These are phyloP conservation scores for Ceratobasidium sp. DNA, from an alignment of 1,284 basidiomycete genomes.

Conservation along the genomic window DNA sequence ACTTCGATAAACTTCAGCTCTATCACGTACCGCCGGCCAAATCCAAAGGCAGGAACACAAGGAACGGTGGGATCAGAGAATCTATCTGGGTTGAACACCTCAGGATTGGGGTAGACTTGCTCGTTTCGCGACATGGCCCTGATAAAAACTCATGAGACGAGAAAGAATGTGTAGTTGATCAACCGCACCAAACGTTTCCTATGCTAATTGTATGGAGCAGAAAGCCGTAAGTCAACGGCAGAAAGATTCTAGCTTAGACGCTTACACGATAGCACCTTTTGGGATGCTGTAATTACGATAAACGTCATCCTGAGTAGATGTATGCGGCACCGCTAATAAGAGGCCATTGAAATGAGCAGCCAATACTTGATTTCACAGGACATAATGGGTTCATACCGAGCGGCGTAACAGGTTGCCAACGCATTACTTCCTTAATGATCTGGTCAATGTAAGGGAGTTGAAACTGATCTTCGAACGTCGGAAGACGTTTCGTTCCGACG, in stretches of 20 bases:
- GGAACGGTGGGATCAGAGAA: constrained; percentile 40
- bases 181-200: constrained; percentile 38
- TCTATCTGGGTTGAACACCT: constrained; percentile 39
- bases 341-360: neutral
- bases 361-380: too few relatives aligned
- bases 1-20: neutral
- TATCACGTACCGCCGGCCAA: constrained; percentile 25
- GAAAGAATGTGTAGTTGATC: neutral
- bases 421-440: constrained; percentile 52
- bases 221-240: neutral
- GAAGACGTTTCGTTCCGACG: constrained; percentile 45
- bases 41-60: constrained; percentile 36
- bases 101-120: constrained; percentile 28
- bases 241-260: neutral
- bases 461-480: constrained; percentile 45
- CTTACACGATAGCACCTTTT: constrained; percentile 48
- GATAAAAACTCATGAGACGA: neutral
- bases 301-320: constrained; percentile 46
- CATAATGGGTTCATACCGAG: constrained; percentile 43
- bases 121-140: constrained; percentile 43
- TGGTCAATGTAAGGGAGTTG: constrained; percentile 52
- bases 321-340: constrained; percentile 47
- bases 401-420: constrained; percentile 52
- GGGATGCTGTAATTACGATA: constrained; percentile 50
- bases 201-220: neutral